Conservation (phyloP, 2,329 filamentous ascomycete genomes). For the Zymoseptoria ardabiliae region DNA sequence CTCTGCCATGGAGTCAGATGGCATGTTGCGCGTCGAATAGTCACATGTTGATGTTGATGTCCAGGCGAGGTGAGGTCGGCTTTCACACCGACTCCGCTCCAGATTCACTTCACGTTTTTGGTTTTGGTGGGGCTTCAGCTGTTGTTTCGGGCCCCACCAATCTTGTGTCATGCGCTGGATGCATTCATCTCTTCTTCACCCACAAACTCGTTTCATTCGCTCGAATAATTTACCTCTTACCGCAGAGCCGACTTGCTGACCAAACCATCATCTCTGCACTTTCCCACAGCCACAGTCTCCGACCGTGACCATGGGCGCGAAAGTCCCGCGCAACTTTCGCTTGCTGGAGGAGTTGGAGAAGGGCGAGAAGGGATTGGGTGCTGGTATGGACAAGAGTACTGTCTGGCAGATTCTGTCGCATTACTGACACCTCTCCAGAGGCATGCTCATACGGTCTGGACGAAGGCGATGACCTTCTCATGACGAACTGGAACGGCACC, state of each 20-base stretch:
- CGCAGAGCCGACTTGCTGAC: not conserved
- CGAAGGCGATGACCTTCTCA: constrained; percentile 86
- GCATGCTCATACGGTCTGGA: constrained; percentile 95
- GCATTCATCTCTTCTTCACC: not conserved
- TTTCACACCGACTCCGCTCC: constrained; percentile 1
- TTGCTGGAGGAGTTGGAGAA: constrained; percentile 97
- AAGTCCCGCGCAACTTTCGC: constrained; percentile 92
- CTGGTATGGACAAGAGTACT: constrained; percentile 48
- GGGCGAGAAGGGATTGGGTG: constrained; percentile 93
- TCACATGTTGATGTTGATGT: constrained; percentile 1
- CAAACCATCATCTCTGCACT: not conserved
- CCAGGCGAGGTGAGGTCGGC: not conserved
- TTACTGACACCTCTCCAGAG: constrained; percentile 48
- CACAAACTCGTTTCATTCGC: not conserved
- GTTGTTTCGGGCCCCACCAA: not conserved
- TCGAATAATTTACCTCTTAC: not conserved
- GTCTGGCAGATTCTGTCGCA: not conserved
- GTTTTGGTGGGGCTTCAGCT: not conserved
- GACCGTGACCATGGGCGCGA: constrained; percentile 51
- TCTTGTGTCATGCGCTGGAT: not conserved
- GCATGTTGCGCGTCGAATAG: not conserved
- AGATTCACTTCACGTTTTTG: not conserved
- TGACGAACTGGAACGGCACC: constrained; percentile 98
- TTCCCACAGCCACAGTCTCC: constrained; percentile 30
- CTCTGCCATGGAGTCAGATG: not conserved